These are phyloP conservation scores for Sistotremastrum suecicum DNA, from an alignment of 768 basidiomycete species.

Conservation along the genomic window DNA sequence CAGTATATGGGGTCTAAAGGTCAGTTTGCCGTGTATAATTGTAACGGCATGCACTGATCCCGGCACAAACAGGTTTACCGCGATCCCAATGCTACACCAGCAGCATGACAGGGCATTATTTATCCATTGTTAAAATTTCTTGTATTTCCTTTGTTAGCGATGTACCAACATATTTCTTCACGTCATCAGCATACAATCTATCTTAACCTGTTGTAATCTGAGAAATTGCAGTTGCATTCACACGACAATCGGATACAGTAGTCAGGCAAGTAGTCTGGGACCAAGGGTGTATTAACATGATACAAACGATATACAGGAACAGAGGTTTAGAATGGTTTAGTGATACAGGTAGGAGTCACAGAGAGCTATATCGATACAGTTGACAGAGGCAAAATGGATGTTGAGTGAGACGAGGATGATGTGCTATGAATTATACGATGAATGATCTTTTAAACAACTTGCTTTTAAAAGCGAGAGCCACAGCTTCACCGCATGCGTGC, in stretches of 20 bases:
- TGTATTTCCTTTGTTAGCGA: background rate
- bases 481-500: background rate
- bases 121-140: background rate
- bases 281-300: background rate
- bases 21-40: conserved; percentile 15
- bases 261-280: background rate
- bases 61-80: conserved; percentile 24
- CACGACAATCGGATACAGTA: conserved; percentile 1
- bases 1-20: conserved; percentile 65
- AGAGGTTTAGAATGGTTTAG: background rate
- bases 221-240: background rate
- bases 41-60: background rate
- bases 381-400: background rate
- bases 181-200: background rate
- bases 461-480: background rate
- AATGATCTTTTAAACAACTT: too few species aligned
- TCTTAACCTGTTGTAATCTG: background rate
- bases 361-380: background rate
- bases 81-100: conserved; percentile 12
- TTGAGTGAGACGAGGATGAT: background rate
- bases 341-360: background rate
- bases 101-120: conserved; percentile 10
- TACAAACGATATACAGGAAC: background rate
- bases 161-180: background rate
- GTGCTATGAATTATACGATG: background rate